A percentile compares a stretch with the other conserved stretches of the same genome.
phyloP scores from a whole-genome alignment of 805 yeast species.

The Vanderwaltozyma verrucispora region DNA sequence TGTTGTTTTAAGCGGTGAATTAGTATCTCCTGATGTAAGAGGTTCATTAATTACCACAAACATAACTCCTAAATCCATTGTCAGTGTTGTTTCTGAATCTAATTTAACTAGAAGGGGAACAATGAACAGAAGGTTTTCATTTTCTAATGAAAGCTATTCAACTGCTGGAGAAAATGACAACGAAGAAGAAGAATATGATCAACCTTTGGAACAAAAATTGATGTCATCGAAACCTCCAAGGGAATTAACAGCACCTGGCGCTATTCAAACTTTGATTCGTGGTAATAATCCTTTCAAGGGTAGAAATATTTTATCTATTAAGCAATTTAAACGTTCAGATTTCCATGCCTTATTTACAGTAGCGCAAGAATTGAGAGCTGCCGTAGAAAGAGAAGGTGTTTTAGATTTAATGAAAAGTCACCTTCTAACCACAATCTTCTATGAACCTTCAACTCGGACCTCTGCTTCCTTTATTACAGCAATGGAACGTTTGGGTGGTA shows the following conservation, averaged over 20 bases:
- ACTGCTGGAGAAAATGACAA: slow-evolving; percentile 30
- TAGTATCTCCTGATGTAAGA: slow-evolving; percentile 46
- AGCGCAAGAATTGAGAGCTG: slow-evolving; percentile 95
- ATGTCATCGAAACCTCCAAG: slow-evolving; percentile 67
- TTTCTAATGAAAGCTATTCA: slow-evolving; percentile 33
- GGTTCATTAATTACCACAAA: slow-evolving; percentile 49
- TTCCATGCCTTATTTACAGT: slow-evolving; percentile 89
- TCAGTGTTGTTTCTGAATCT: slow-evolving; percentile 16
- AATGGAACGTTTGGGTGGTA: slow-evolving; percentile 98
- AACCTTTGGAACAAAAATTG: slow-evolving; percentile 37
- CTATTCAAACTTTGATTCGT: slow-evolving; percentile 67
- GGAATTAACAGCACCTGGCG: slow-evolving; percentile 67
- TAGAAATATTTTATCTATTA: slow-evolving; percentile 78
- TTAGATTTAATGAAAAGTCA: slow-evolving; percentile 85
- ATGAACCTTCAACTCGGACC: slow-evolving; percentile 97
- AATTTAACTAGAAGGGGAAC: slow-evolving; percentile 33
- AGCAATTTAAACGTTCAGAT: slow-evolving; percentile 77
- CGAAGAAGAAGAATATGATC: slow-evolving; percentile 45
- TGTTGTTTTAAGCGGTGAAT: slow-evolving; percentile 72
- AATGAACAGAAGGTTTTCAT: slow-evolving; percentile 40
- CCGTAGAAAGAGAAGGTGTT: slow-evolving; percentile 94
- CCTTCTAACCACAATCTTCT: slow-evolving; percentile 87
- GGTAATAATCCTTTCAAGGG: slow-evolving; percentile 83
- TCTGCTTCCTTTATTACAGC: slow-evolving; percentile 97
- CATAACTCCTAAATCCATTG: slow-evolving; percentile 27